Conservation (phyloP, 768 basidiomycete species). For the Pleurotus tuber-regium region DNA sequence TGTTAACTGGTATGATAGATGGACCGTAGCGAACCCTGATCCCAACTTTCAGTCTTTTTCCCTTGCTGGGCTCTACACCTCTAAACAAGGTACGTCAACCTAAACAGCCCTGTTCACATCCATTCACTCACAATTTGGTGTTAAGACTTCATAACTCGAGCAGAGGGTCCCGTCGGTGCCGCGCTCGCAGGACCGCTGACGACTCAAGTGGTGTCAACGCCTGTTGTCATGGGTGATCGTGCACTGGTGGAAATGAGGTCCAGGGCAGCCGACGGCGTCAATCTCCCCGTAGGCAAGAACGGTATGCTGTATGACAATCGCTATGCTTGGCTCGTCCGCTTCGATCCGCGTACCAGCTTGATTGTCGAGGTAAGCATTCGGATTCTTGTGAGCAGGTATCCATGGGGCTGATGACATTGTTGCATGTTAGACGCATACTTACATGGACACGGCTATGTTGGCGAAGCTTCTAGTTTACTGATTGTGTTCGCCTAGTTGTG, state of each 20-base stretch:
- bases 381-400: too few relatives aligned
- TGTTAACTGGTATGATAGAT: background rate
- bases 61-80: background rate
- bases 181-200: background rate
- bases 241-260: background rate
- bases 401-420: too few relatives aligned
- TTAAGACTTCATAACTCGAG: background rate
- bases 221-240: background rate
- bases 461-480: background rate
- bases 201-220: background rate
- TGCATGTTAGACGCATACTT: background rate
- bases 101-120: background rate
- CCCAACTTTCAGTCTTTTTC: background rate
- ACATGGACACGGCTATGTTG: background rate
- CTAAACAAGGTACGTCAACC: background rate
- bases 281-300: background rate
- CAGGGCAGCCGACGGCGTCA: background rate
- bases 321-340: background rate
- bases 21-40: background rate
- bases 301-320: background rate
- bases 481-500: too few relatives aligned
- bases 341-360: background rate
- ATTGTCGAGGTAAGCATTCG: background rate
- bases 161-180: background rate
- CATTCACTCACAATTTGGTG: background rate